phyloP scores from a whole-genome alignment of 192 early-diverging fungal genomes.

The Linnemannia schmuckeri region DNA sequence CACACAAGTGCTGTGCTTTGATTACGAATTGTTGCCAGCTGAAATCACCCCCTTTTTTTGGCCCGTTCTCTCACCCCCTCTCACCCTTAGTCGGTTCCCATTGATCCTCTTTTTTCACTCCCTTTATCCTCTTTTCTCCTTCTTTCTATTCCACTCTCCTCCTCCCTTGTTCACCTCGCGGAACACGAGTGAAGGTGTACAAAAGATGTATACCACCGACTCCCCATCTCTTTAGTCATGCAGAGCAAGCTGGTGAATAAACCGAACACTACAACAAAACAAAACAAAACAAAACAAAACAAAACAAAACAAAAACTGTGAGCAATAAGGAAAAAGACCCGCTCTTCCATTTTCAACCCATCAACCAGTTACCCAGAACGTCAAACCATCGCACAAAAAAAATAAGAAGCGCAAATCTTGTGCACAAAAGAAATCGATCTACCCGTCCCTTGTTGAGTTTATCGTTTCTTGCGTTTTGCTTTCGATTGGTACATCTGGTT shows the following conservation, averaged over 20 bases:
- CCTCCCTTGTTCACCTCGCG: neutral
- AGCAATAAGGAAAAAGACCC: too few relatives aligned
- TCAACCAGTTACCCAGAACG: too few relatives aligned
- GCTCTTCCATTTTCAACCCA: too few relatives aligned
- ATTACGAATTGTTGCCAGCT: neutral
- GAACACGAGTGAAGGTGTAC: too few relatives aligned
- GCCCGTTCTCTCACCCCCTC: neutral
- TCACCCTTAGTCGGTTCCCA: neutral
- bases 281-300: too few relatives aligned
- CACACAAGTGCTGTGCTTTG: constrained; percentile 5
- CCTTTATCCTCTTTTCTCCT: neutral
- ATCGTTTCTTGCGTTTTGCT: neutral
- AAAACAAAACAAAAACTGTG: too few relatives aligned
- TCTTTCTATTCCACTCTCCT: neutral
- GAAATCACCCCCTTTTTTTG: constrained; percentile 6
- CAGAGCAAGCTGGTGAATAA: too few relatives aligned
- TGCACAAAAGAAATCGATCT: neutral
- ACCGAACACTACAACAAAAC: too few relatives aligned
- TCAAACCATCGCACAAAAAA: neutral
- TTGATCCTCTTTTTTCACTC: neutral
- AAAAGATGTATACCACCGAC: too few relatives aligned
- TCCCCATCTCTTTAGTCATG: too few relatives aligned
- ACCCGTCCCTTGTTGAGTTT: neutral
- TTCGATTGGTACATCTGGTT: neutral
- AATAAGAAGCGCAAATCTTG: neutral